These are phyloP conservation scores for Jacaranda mimosifolia DNA, from an alignment of 257 asterid genomes.

Conservation along the genomic window DNA sequence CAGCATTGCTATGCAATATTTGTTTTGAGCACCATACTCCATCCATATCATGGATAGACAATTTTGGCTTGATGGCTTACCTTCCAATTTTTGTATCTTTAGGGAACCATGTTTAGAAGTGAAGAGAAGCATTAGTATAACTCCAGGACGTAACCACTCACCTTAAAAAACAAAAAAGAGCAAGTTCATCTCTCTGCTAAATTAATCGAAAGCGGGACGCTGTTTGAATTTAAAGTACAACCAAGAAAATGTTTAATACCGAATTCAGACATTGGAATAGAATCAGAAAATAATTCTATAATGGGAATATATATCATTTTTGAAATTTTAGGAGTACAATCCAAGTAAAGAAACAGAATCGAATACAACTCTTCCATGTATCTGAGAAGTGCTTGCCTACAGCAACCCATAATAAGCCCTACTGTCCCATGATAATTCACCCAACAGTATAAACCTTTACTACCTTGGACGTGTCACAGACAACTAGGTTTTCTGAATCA, in stretches of 20 bases:
- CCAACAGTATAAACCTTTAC: slow-evolving; percentile 78
- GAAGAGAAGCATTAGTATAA: too few relatives aligned
- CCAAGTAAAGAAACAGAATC: neutral
- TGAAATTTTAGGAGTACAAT: slow-evolving; percentile 7
- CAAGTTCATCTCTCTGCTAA: too few relatives aligned
- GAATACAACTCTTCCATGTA: neutral
- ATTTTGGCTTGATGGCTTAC: neutral
- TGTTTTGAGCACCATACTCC: neutral
- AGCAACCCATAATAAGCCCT: neutral
- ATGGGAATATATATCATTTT: too few relatives aligned
- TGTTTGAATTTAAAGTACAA: too few relatives aligned
- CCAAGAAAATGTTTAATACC: neutral
- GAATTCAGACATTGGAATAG: neutral
- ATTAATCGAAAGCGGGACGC: too few relatives aligned
- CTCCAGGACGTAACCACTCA: too few relatives aligned
- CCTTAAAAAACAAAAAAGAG: too few relatives aligned
- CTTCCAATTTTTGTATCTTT: neutral
- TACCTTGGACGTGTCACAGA: slow-evolving; percentile 87
- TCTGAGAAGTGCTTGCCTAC: neutral
- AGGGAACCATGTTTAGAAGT: too few relatives aligned
- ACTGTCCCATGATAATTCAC: slow-evolving; percentile 30
- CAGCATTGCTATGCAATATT: neutral
- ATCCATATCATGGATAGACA: neutral
- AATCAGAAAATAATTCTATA: neutral
- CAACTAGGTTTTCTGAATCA: slow-evolving; percentile 82